phyloP scores from a whole-genome alignment of 2,329 filamentous ascomycete species.

The Thelonectria olida region DNA sequence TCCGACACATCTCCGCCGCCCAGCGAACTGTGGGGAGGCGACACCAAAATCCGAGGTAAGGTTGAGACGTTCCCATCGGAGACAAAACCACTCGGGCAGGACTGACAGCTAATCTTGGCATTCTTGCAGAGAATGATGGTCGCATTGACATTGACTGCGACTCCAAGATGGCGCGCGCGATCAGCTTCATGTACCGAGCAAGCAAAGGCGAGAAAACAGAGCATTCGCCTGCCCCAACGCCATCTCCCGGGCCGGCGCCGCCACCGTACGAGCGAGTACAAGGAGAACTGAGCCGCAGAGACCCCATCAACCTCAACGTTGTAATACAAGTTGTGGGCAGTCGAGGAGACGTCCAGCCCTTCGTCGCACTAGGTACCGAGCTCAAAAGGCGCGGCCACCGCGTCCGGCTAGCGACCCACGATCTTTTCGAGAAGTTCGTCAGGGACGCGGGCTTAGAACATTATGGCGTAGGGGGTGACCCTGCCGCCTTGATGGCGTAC shows the following conservation, averaged over 20 bases:
- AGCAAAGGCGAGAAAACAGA: too few relatives aligned
- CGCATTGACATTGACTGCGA: constrained; percentile 24
- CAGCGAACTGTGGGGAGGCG: too few relatives aligned
- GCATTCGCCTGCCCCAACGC: too few relatives aligned
- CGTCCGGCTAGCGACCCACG: constrained; percentile 76
- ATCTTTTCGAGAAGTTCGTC: constrained; percentile 60
- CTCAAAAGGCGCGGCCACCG: constrained; percentile 76
- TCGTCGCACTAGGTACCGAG: constrained; percentile 75
- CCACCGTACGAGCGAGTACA: too few relatives aligned
- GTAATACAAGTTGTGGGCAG: constrained; percentile 86
- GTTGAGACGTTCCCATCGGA: too few relatives aligned
- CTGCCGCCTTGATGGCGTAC: constrained; percentile 39
- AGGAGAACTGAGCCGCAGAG: constrained; percentile 1
- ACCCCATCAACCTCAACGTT: constrained; percentile 61
- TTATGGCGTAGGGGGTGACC: constrained; percentile 63
- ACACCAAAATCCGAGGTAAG: too few relatives aligned
- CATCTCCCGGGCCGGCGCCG: too few relatives aligned
- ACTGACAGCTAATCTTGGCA: too few relatives aligned
- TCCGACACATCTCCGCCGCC: too few relatives aligned
- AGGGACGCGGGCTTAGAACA: constrained; percentile 59
- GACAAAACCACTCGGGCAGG: too few relatives aligned
- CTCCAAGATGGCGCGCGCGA: constrained; percentile 23
- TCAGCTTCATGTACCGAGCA: constrained; percentile 26
- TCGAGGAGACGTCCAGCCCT: constrained; percentile 81
- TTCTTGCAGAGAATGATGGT: constrained; percentile 26